Base-by-base conservation (phyloP, 495 filamentous ascomycete genomes). In the Cercophora sp. region DNA sequence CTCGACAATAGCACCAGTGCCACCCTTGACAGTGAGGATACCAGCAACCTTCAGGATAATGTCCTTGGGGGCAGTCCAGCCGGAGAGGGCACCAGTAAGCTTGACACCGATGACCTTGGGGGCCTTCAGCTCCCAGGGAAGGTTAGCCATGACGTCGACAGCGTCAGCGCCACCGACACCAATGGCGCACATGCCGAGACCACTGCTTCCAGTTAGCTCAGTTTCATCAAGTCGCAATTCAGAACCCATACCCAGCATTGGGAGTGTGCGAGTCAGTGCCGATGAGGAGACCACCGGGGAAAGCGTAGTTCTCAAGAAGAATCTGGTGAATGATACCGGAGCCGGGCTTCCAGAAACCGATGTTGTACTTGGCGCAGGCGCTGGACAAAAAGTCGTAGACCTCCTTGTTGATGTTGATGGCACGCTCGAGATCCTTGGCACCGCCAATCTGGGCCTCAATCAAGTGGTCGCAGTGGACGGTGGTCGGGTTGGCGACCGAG, bases 321-420 rank as follows among this genome's bases (percentile, higher is more conserved):
- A 97, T 97, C 79, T 98, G 93, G 75, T 98, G 93, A 67, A 98
- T 98, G 77, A 98, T 98, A 81, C 93, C 93, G 64, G 93, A 97
- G 54, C 93, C 93, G 56, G 93, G 94, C 70, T 80, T 87, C 93
- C 93, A 98, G 85, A 98, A 98, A 78, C 94, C 94, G 68, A 98
- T 97, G 78, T 96, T 91, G 81, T 97, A 98, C 80, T 96, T 98
- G 58, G 91, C 93, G 64, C 93, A 97, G 52, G 94, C 85, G 45
- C 85, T 85, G 48, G 91, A 84, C 68, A 98, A 79, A 82, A 98
- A 98, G 72, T 98, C 89, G 75, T 97, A 98, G 58, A 98, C 93
- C 73, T 98, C 93, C 82, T 97, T 96, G 85, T 98, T 98, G 75
- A 96, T 95, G 48, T 82, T 81, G 63, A 90, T 77, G 58, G 94